Conservation (phyloP, 495 filamentous ascomycete species). For the Schizothecium vesticola region DNA sequence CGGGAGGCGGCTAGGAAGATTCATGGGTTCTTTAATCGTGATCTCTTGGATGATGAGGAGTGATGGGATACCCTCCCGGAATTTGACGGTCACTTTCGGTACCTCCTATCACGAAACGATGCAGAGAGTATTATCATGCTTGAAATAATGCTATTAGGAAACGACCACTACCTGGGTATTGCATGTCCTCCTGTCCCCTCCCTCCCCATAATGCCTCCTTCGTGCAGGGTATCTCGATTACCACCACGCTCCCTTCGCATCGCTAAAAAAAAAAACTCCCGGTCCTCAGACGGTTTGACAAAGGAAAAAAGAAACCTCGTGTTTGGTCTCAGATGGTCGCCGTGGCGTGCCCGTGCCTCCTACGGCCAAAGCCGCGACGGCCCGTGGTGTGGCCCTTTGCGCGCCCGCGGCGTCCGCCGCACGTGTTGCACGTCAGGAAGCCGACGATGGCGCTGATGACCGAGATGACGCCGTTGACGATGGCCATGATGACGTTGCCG, state of each 20-base stretch:
- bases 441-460: conserved; percentile 81
- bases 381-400: conserved; percentile 2
- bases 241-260: neutral
- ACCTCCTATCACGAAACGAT: neutral
- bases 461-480: conserved; percentile 65
- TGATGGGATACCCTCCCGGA: neutral
- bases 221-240: neutral
- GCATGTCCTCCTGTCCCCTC: neutral
- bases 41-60: conserved; percentile 50
- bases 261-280: neutral
- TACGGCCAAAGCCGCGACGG: conserved; percentile 20
- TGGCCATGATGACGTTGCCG: conserved; percentile 73
- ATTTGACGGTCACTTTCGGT: neutral
- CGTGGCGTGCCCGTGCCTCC: conserved; percentile 21
- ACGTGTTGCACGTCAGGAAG: conserved; percentile 74
- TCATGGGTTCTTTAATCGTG: conserved; percentile 76
- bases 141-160: neutral
- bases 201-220: neutral
- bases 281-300: neutral
- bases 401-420: conserved; percentile 29
- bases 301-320: neutral
- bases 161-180: neutral
- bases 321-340: conserved; percentile 15
- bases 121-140: neutral
- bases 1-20: conserved; percentile 76